Percentiles rank a stretch among this genome's conserved stretches.
Evolutionary conservation across 306 rosid genomes (phyloP).

Genomic region (Mimosa pudica): DNA sequence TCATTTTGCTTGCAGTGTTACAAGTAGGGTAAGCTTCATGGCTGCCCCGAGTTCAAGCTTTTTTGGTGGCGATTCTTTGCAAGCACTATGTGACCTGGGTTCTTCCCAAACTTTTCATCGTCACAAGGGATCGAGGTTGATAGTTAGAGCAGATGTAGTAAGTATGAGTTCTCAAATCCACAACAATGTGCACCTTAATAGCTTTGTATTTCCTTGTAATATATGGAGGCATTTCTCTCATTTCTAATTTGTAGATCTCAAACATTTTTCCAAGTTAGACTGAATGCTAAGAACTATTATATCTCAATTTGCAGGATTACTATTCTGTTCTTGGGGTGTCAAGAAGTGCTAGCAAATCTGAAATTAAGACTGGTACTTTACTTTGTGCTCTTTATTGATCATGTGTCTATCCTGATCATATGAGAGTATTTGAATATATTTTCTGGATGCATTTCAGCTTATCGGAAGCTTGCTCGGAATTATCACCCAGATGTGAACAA

Average conservation of each 20-base stretch:
- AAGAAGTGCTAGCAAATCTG: slow-evolving; percentile 82
- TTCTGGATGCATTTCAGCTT: slow-evolving; percentile 58
- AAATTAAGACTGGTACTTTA: slow-evolving; percentile 83
- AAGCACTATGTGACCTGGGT: slow-evolving; percentile 43
- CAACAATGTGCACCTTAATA: slow-evolving; percentile 5
- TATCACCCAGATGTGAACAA: slow-evolving; percentile 98
- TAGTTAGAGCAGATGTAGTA: slow-evolving; percentile 89
- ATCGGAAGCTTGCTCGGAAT: slow-evolving; percentile 94
- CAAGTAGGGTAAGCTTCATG: slow-evolving; percentile 57
- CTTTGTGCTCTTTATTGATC: slow-evolving; percentile 17
- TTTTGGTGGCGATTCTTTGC: slow-evolving; percentile 60
- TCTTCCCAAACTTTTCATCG: slow-evolving; percentile 54
- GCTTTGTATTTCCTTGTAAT: slow-evolving; percentile 5
- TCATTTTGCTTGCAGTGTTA: slow-evolving; percentile 54
- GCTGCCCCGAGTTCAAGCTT: slow-evolving; percentile 68
- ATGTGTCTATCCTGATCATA: background rate
- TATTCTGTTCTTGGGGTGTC: slow-evolving; percentile 95
- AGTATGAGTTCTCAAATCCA: slow-evolving; percentile 42
- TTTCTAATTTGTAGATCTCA: slow-evolving; percentile 1
- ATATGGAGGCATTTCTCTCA: slow-evolving; percentile 1
- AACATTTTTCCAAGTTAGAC: slow-evolving; percentile 19
- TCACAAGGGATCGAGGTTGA: slow-evolving; percentile 62
- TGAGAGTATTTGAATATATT: slow-evolving; percentile 10
- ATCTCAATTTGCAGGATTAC: slow-evolving; percentile 66
- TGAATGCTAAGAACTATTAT: slow-evolving; percentile 34